Percentiles rank a stretch among this genome's conserved stretches.
phyloP scores from a whole-genome alignment of 805 yeast species.

The Cyberlindnera euphorbiae region DNA sequence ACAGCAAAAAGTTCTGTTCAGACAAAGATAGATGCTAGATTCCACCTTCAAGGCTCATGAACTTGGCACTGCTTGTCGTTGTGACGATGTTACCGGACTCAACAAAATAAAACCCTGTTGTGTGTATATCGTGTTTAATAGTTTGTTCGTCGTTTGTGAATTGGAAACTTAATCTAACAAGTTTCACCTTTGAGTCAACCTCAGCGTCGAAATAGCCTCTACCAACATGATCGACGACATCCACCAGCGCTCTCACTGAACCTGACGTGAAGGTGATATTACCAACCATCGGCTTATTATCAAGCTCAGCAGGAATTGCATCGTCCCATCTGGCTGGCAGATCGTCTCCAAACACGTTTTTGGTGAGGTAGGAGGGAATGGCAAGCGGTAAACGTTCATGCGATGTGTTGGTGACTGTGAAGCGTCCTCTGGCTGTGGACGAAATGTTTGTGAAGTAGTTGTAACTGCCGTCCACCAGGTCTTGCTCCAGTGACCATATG shows the following conservation, averaged over 20 bases:
- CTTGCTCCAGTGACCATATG: slow-evolving; percentile 46
- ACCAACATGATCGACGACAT: slow-evolving; percentile 16
- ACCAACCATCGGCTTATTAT: no score
- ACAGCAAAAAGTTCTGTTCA: slow-evolving; percentile 37
- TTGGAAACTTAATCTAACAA: slow-evolving; percentile 31
- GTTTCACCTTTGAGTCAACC: slow-evolving; percentile 32
- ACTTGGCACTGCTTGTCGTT: slow-evolving; percentile 58
- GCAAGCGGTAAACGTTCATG: slow-evolving; percentile 19
- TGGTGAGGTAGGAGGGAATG: slow-evolving; percentile 19
- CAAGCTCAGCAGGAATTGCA: no score
- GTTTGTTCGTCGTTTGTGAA: slow-evolving; percentile 42
- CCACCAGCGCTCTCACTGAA: slow-evolving; percentile 17
- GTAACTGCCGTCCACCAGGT: slow-evolving; percentile 5
- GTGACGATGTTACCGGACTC: slow-evolving; percentile 58
- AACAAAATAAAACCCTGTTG: slow-evolving; percentile 64
- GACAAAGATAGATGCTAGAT: slow-evolving; percentile 48
- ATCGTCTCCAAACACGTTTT: no score
- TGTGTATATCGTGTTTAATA: slow-evolving; percentile 43
- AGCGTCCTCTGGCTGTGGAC: slow-evolving; percentile 41
- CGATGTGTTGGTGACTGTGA: slow-evolving; percentile 22
- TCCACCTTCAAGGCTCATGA: slow-evolving; percentile 54
- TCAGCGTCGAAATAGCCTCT: slow-evolving; percentile 29
- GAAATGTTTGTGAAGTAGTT: slow-evolving; percentile 42
- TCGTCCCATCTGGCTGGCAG: no score
- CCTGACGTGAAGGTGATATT: slow-evolving; percentile 35